These are phyloP conservation scores for Cladosporium sp. DNA, from an alignment of 2,329 filamentous ascomycete species.

Conservation along the genomic window DNA sequence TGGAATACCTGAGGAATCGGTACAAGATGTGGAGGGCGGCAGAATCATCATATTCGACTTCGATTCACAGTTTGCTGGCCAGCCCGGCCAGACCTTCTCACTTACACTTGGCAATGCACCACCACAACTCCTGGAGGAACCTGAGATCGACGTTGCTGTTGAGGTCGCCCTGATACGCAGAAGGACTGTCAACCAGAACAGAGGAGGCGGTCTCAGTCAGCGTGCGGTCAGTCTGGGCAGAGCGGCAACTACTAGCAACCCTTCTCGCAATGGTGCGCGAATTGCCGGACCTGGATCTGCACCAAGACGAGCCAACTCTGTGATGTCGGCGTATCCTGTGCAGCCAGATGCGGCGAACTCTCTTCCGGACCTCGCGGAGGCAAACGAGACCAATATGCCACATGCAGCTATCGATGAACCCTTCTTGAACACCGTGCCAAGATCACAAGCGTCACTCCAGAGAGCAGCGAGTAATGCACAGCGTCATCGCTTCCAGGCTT, in stretches of 20 bases:
- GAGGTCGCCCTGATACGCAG: slow-evolving; percentile 38
- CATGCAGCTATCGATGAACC: slow-evolving; percentile 35
- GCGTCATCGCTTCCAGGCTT: slow-evolving; percentile 65
- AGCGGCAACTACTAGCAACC: slow-evolving; percentile 34
- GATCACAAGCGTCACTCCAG: slow-evolving; percentile 36
- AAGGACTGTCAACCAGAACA: slow-evolving; percentile 39
- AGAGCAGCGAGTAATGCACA: slow-evolving; percentile 64
- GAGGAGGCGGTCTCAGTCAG: slow-evolving; percentile 33
- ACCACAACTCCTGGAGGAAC: slow-evolving; percentile 36
- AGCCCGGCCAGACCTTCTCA: slow-evolving; percentile 39
- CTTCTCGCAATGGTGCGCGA: slow-evolving; percentile 2
- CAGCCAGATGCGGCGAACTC: slow-evolving; percentile 27
- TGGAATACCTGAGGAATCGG: slow-evolving; percentile 32
- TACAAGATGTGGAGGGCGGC: slow-evolving; percentile 39
- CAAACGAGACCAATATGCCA: slow-evolving; percentile 28
- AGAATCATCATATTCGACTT: slow-evolving; percentile 40
- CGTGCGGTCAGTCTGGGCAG: slow-evolving; percentile 35
- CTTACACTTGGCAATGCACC: slow-evolving; percentile 38
- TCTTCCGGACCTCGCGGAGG: slow-evolving; percentile 37
- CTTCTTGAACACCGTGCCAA: slow-evolving; percentile 36
- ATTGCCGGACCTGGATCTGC: background rate
- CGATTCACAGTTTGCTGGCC: slow-evolving; percentile 37
- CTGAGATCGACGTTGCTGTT: slow-evolving; percentile 35
- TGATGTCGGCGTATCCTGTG: slow-evolving; percentile 28
- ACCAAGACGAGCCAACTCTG: slow-evolving; percentile 20